Evolutionary conservation across 176 grass and related monocot genomes (phyloP), one percentile per base, ranked within the genome.

Genomic region (Saccharum officinarum): DNA sequence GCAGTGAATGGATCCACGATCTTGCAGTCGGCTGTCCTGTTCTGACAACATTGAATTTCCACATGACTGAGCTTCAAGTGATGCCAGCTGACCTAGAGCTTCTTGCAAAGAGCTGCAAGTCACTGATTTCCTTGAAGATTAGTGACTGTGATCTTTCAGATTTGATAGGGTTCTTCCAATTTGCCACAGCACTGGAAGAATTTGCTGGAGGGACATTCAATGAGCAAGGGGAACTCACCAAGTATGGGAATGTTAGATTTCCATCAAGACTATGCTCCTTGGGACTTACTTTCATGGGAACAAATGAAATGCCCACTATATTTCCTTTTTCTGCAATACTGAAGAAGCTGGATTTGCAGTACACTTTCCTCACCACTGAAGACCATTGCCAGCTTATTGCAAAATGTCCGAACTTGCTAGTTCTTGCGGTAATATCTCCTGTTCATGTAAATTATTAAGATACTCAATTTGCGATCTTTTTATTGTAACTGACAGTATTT

Each of bases 291-390:
- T 96, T 36, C 87, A 94, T 96, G 97, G 97, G 89, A 17, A 92
- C 84, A 39, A 94, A 87, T 82, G 90, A 96, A 42, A 86, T 96
- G 86, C 70, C 81, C 15, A 67, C 86, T 33, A 47, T 96, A 61
- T 92, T 89, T 50, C 93, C 88, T 38, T 81, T 95, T 82, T 93
- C 85, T 78, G 63, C 22, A 33, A 87, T 87, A 72, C 94, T 98
- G 8, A 92, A 94, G 88, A 98, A 92, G 77, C 90, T 98, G 59
- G 93, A 94, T 79, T 83, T 98, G 81, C 97, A 91, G 55, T 98
- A 89, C 78, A 92, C 88, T 84, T 86, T 89, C 76, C 97, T 98
- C 75, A 92, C 83, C 38, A 98, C 93, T 2, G 95, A 98, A 73
- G 96, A 95, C 84, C 91, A 91, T 69, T 94, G 89, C 84, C 93